phyloP scores from a whole-genome alignment of 805 yeast genomes.

The Cyberlindnera veronae region DNA sequence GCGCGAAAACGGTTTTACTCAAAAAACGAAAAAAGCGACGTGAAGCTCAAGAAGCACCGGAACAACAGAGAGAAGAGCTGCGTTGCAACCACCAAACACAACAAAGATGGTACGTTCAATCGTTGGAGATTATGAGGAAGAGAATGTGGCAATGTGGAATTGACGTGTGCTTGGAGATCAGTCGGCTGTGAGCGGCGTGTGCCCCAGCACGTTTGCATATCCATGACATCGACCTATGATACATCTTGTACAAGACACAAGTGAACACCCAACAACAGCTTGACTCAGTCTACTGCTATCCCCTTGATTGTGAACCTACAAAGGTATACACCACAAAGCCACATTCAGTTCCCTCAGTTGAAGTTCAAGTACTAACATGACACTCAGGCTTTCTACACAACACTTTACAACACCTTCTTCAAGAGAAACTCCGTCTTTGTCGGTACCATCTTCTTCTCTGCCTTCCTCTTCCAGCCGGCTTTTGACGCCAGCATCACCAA shows the following conservation, averaged over 20 bases:
- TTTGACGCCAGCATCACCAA: slow-evolving; percentile 64
- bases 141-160: background rate
- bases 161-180: too few relatives aligned
- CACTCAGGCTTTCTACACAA: slow-evolving; percentile 38
- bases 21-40: slow-evolving; percentile 7
- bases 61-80: background rate
- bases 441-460: slow-evolving; percentile 75
- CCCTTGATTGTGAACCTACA: background rate
- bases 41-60: background rate
- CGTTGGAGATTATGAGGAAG: background rate
- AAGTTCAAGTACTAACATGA: slow-evolving; percentile 9
- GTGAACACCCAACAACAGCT: too few relatives aligned
- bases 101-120: slow-evolving; percentile 8
- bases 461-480: slow-evolving; percentile 80
- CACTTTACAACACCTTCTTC: slow-evolving; percentile 63
- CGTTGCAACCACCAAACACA: slow-evolving; percentile 2
- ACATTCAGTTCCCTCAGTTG: background rate
- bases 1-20: slow-evolving; percentile 14
- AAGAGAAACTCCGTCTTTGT: slow-evolving; percentile 91
- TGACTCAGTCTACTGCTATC: too few relatives aligned
- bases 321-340: background rate
- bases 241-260: too few relatives aligned
- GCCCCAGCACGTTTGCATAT: too few relatives aligned
- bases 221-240: too few relatives aligned
- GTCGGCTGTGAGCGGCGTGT: too few relatives aligned